Evolutionary conservation across 805 yeast species (phyloP).

Genomic region (Millerozyma acaciae): DNA sequence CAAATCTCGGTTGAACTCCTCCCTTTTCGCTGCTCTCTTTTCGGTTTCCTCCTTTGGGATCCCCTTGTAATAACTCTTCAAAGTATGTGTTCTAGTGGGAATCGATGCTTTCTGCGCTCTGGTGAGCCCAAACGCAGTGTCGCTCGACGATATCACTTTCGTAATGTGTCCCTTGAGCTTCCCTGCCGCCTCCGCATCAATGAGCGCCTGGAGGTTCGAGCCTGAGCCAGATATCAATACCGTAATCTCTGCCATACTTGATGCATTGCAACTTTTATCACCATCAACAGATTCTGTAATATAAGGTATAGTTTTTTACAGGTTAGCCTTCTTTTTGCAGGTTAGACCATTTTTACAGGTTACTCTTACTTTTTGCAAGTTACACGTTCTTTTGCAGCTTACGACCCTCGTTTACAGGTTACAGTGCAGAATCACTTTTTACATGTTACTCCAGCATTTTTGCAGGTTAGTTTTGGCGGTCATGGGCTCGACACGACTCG

Average conservation of each 20-base stretch:
- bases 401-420: too few relatives aligned
- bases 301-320: too few relatives aligned
- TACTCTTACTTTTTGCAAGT: too few relatives aligned
- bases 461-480: too few relatives aligned
- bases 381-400: too few relatives aligned
- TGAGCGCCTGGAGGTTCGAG: conserved; percentile 90
- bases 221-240: conserved; percentile 95
- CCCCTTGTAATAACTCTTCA: conserved; percentile 70
- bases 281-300: background rate
- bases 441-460: too few relatives aligned
- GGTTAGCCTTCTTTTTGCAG: too few relatives aligned
- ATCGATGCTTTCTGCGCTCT: conserved; percentile 72
- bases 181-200: conserved; percentile 58
- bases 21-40: conserved; percentile 59
- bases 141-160: conserved; percentile 80
- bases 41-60: conserved; percentile 65
- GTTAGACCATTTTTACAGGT: too few relatives aligned
- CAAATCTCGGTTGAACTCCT: conserved; percentile 71
- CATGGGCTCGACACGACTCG: too few relatives aligned
- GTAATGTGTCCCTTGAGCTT: conserved; percentile 52
- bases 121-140: conserved; percentile 80
- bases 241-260: conserved; percentile 34
- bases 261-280: background rate
- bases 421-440: too few relatives aligned
- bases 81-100: conserved; percentile 66